Conservation (phyloP, 129 eudicot species). For the Centaurea solstitialis region DNA sequence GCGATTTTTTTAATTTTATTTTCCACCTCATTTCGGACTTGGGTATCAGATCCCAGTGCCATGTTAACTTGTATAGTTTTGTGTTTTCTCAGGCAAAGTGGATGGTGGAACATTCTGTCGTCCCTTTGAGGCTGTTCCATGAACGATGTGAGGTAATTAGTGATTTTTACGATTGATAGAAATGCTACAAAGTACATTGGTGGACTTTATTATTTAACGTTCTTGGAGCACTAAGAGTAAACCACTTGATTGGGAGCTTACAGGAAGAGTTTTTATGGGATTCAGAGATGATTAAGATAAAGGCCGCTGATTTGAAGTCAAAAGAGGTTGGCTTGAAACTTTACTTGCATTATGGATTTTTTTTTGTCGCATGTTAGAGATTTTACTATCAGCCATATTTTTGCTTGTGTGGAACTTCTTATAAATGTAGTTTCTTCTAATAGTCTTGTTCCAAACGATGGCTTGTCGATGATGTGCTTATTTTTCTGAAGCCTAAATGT, state of each 20-base stretch:
- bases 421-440: not conserved
- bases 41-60: constrained; percentile 1
- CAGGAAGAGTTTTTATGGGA: constrained; percentile 99
- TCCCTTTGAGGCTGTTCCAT: constrained; percentile 85
- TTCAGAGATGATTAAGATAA: constrained; percentile 94
- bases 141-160: constrained; percentile 93
- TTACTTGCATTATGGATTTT: not conserved
- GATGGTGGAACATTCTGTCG: constrained; percentile 89
- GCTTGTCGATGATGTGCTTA: not conserved
- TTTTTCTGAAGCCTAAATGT: constrained; percentile 18
- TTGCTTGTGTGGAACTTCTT: constrained; percentile 13
- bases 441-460: not conserved
- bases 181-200: constrained; percentile 5
- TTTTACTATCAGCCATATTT: constrained; percentile 1
- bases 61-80: constrained; percentile 17
- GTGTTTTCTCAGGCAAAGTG: constrained; percentile 73
- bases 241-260: constrained; percentile 29
- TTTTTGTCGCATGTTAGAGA: constrained; percentile 6
- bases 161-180: constrained; percentile 7
- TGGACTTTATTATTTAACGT: not conserved
- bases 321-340: constrained; percentile 75
- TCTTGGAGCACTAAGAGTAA: constrained; percentile 20
- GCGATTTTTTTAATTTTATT: not conserved
- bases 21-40: not conserved
- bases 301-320: constrained; percentile 95